Evolutionary conservation across 192 early-diverging fungal species (phyloP), one percentile per base, ranked within the genome.

Genomic region (Coemansia sp.): DNA sequence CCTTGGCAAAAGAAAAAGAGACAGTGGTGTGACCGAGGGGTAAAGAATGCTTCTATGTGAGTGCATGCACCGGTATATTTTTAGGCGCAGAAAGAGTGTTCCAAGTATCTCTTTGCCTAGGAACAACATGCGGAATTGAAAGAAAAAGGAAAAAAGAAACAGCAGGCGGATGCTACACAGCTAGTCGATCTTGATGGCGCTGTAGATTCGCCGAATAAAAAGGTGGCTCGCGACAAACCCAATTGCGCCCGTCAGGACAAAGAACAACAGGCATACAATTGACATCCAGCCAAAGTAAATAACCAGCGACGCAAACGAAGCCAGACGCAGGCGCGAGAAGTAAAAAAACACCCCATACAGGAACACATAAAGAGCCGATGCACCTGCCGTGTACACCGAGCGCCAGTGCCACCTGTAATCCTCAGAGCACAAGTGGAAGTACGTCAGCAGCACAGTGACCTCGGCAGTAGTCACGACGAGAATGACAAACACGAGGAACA

Each of bases 231-330:
- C 85, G 18, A 89, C 86, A 78, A 94, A 91, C 10, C 94, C 93
- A 62, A 93, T 86, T 18, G 89, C 78, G n/a, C 91, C 91, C 0
- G 89, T 89, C 60, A 95, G 74, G 20, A 93, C 69, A 63, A 92
- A 89, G 70, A 94, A 83, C 48, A 90, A 72, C 58, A 93, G 42
- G 70, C 92, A 94, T 40, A 86, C 88, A 40, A 95, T 84, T 5
- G 74, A 74, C 51, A 91, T 92, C 78, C 92, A 97, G 53, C 94
- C 94, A 88, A 97, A 95, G 76, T 95, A 97, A 66, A 92, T 88
- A 3, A 90, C 85, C 16, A 89, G 83, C 62, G 90, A 89, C 38
- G 92, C 91, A 20, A 88, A 83, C 5, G 88, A 87, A 38, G 89
- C 87, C 85, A 97, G 90, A 59, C 89, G 86, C 46, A 94, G 84